Percentiles rank a stretch among this genome's conserved stretches.
phyloP scores from a whole-genome alignment of 306 rosid species.

The Ormosia semicastrata region DNA sequence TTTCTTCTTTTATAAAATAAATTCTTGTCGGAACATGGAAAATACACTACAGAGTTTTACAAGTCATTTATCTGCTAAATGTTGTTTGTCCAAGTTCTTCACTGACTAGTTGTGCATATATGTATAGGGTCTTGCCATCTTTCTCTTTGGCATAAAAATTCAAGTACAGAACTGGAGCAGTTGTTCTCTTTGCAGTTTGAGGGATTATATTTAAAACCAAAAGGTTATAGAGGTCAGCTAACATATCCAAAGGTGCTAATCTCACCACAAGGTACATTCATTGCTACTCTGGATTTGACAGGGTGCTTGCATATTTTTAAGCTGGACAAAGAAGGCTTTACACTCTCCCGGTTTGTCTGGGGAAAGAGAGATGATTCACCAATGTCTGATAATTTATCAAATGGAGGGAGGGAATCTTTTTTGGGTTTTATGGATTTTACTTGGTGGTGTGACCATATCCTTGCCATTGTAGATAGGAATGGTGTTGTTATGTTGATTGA shows the following conservation, averaged over 20 bases:
- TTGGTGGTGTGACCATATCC: slow-evolving; percentile 89
- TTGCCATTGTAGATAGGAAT: slow-evolving; percentile 56
- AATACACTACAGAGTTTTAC: slow-evolving; percentile 4
- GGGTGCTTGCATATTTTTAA: slow-evolving; percentile 73
- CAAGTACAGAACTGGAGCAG: slow-evolving; percentile 59
- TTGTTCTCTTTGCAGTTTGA: slow-evolving; percentile 67
- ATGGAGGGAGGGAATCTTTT: slow-evolving; percentile 35
- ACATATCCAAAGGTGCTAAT: slow-evolving; percentile 78
- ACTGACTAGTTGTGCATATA: slow-evolving; percentile 10
- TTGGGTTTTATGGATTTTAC: slow-evolving; percentile 81
- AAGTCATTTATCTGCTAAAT: neutral
- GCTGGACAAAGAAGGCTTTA: slow-evolving; percentile 55
- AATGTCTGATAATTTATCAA: slow-evolving; percentile 32
- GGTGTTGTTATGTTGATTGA: slow-evolving; percentile 71
- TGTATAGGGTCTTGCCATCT: slow-evolving; percentile 71
- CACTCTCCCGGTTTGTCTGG: slow-evolving; percentile 54
- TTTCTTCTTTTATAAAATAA: slow-evolving; percentile 9
- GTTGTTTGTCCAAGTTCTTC: slow-evolving; percentile 13
- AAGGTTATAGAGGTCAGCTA: slow-evolving; percentile 53
- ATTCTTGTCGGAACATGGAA: slow-evolving; percentile 15
- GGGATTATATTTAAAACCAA: slow-evolving; percentile 65
- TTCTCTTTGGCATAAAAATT: slow-evolving; percentile 69
- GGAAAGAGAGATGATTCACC: slow-evolving; percentile 42
- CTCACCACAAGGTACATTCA: slow-evolving; percentile 74
- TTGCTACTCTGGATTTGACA: slow-evolving; percentile 77